Conservation (phyloP, 1,284 basidiomycete species). For the Pseudozyma thailandica region DNA sequence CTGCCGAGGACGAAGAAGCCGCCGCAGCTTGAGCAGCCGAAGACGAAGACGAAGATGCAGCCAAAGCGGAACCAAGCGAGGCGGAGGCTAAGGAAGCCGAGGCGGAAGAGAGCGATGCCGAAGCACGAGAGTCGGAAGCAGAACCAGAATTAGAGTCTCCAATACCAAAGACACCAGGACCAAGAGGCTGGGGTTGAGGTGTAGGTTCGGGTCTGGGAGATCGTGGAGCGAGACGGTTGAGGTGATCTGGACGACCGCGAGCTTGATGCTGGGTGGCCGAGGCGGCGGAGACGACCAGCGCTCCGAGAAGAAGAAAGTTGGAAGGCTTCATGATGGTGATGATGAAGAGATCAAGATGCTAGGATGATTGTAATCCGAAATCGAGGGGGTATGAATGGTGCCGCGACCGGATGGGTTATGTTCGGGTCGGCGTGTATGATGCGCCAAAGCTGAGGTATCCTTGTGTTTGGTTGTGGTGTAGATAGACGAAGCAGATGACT, state of each 20-base stretch:
- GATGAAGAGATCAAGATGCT: too few species aligned
- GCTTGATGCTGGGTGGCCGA: slow-evolving; percentile 25
- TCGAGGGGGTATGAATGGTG: neutral
- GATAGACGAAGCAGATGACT: too few species aligned
- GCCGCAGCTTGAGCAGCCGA: slow-evolving; percentile 28
- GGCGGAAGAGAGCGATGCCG: slow-evolving; percentile 10
- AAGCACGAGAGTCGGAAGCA: slow-evolving; percentile 1
- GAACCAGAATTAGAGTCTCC: neutral
- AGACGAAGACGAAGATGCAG: slow-evolving; percentile 25
- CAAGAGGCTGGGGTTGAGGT: slow-evolving; percentile 5
- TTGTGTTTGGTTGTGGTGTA: too few species aligned
- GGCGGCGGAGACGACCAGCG: slow-evolving; percentile 28
- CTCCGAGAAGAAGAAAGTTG: slow-evolving; percentile 25
- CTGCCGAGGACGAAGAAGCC: slow-evolving; percentile 14
- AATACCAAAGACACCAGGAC: slow-evolving; percentile 2
- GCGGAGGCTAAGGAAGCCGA: slow-evolving; percentile 15
- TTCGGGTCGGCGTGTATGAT: too few species aligned
- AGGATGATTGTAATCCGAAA: too few species aligned
- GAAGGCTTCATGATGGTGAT: slow-evolving; percentile 23
- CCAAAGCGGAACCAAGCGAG: slow-evolving; percentile 4
- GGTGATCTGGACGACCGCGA: slow-evolving; percentile 23
- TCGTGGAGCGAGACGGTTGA: slow-evolving; percentile 13
- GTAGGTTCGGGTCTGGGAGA: slow-evolving; percentile 4
- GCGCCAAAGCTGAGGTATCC: too few species aligned
- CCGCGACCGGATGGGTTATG: too few species aligned